Evolutionary conservation across 495 filamentous ascomycete genomes (phyloP).

Genomic region (Trichoderma asperelloides): DNA sequence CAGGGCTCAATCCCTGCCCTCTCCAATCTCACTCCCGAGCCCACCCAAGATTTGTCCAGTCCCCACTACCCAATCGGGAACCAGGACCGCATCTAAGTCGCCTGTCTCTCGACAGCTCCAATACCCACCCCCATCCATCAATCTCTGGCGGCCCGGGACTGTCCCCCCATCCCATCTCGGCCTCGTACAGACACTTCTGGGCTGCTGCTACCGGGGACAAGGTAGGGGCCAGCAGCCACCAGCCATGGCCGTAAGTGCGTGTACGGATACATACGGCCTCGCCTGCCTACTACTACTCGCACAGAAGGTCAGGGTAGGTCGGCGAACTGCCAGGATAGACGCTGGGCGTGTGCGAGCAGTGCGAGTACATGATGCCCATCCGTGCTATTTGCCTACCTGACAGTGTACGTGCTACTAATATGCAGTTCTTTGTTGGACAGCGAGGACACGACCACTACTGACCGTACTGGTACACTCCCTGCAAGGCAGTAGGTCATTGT

Average conservation of each 20-base stretch:
- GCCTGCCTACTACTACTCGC: neutral
- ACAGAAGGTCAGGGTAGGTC: neutral
- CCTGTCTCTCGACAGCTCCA: slow-evolving; percentile 4
- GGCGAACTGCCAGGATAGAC: neutral
- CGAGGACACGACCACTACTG: neutral
- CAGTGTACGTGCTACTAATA: neutral
- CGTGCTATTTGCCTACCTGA: neutral
- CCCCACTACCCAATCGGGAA: neutral
- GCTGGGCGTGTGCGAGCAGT: neutral
- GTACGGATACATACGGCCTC: neutral
- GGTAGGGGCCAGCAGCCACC: neutral
- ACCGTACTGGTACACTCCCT: neutral
- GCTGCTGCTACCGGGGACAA: neutral
- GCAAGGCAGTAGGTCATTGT: neutral
- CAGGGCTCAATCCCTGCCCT: slow-evolving; percentile 1
- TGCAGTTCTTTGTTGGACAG: neutral
- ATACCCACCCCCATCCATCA: neutral
- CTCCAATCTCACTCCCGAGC: slow-evolving; percentile 2
- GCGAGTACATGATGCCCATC: neutral
- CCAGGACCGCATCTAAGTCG: neutral
- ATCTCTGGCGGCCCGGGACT: neutral
- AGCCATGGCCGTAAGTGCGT: too few relatives aligned
- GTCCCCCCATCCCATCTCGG: too few relatives aligned
- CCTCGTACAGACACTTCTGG: neutral
- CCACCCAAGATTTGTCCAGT: neutral